A percentile compares a stretch with the other conserved stretches of the same genome.
Evolutionary conservation across 352 stramenopile species (phyloP).

Genomic region (Pseudoperonospora humuli): DNA sequence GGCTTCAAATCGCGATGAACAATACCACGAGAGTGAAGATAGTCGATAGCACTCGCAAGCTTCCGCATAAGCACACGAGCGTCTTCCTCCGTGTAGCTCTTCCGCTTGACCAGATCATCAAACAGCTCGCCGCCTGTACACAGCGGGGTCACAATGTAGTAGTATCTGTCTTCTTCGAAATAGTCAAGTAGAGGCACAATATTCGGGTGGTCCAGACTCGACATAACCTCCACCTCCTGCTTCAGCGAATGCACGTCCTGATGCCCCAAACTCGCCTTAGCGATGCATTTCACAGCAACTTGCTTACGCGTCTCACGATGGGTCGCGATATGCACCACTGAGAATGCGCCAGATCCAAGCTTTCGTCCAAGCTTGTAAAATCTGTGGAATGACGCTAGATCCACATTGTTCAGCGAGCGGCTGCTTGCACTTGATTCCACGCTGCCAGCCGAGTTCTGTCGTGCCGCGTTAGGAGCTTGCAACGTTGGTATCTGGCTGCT

Average conservation of each 20-base stretch:
- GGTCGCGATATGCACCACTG: slow-evolving; percentile 81
- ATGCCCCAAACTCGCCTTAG: slow-evolving; percentile 41
- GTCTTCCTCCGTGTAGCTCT: slow-evolving; percentile 94
- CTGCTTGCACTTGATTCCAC: slow-evolving; percentile 27
- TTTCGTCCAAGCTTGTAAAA: slow-evolving; percentile 80
- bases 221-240: slow-evolving; percentile 70
- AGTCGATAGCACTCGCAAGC: slow-evolving; percentile 87
- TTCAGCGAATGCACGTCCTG: slow-evolving; percentile 53
- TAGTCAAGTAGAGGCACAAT: slow-evolving; percentile 67
- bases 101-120: slow-evolving; percentile 90
- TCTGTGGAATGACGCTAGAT: slow-evolving; percentile 45
- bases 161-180: slow-evolving; percentile 68
- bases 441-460: slow-evolving; percentile 42
- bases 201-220: slow-evolving; percentile 61
- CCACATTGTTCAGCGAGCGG: slow-evolving; percentile 23
- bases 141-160: slow-evolving; percentile 73
- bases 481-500: slow-evolving; percentile 21
- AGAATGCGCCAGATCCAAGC: slow-evolving; percentile 82
- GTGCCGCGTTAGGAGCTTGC: slow-evolving; percentile 19
- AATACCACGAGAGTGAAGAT: slow-evolving; percentile 90
- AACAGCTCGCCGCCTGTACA: slow-evolving; percentile 92
- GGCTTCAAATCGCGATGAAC: slow-evolving; percentile 88
- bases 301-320: slow-evolving; percentile 64
- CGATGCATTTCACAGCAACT: slow-evolving; percentile 75
- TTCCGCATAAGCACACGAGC: slow-evolving; percentile 86